phyloP scores from a whole-genome alignment of 257 asterid genomes.

The Asclepias syriaca region DNA sequence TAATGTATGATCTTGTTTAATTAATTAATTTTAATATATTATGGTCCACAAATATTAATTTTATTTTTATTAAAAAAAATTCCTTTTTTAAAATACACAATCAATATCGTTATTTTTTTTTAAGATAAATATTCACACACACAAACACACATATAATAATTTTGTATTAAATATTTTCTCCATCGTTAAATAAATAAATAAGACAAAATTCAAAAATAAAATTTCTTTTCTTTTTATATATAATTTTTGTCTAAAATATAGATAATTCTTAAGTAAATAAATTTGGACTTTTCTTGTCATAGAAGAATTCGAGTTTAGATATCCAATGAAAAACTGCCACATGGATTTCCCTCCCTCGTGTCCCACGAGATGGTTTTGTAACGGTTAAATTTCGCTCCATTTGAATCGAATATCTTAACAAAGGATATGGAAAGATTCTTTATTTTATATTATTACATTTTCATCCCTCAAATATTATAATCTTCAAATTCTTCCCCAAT shows the following conservation, averaged over 20 bases:
- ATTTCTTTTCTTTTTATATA: too few species aligned
- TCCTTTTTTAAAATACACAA: too few species aligned
- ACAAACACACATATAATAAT: too few species aligned
- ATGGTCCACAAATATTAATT: too few species aligned
- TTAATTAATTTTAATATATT: too few species aligned
- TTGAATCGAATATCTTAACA: background rate
- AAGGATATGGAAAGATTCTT: background rate
- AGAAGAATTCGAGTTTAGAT: background rate
- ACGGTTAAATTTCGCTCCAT: background rate
- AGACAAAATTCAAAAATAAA: background rate
- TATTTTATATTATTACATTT: background rate
- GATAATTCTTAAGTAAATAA: background rate
- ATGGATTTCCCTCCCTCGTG: conserved; percentile 13
- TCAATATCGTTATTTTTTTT: too few species aligned
- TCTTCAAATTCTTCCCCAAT: too few species aligned
- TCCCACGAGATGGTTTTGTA: background rate
- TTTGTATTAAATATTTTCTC: too few species aligned
- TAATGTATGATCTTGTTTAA: too few species aligned
- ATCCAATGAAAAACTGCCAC: background rate
- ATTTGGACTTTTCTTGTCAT: background rate
- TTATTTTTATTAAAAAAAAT: too few species aligned
- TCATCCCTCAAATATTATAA: background rate
- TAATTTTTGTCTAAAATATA: background rate
- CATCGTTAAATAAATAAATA: too few species aligned
- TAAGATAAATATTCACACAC: too few species aligned